Evolutionary conservation across 768 basidiomycete genomes (phyloP), one percentile per base, ranked within the genome.

Genomic region (Lactarius akahatsu): DNA sequence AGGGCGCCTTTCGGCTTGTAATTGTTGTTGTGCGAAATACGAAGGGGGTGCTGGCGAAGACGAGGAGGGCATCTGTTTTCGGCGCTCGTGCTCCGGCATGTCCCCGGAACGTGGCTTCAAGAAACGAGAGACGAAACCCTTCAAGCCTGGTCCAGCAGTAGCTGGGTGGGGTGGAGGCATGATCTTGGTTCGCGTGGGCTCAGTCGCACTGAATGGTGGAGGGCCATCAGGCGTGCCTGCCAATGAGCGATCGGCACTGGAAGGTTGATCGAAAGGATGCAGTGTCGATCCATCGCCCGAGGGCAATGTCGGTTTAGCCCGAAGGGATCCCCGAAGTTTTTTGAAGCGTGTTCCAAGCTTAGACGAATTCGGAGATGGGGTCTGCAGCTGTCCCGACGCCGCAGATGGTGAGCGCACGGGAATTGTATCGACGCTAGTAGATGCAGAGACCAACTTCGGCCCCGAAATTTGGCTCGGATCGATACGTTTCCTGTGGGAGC

Each of bases 101-200:
- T 74, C 73, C n/a, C 66, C 67, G 26, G 71, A 69, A n/a, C 74
- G 72, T 34, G 71, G 72, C 62, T 77, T 78, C 54, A 90, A 83
- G 74, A 93, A 90, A 36, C 89, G 85, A 34, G 90, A 85, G 84
- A 94, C 92, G 75, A 94, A 88, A 16, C 91, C 88, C 75, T 86
- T 90, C 30, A 93, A 72, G 26, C 90, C 88, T 40, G 91, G 91
- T 23, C 86, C 81, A 32, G 89, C 84, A 26, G 88, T 86, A 4
- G 89, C 84, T 70, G 89, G 86, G n/a, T 89, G 88, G 66, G 83
- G 85, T 2, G 85, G 76, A 36, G 84, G 75, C 23, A 84, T 76
- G 3, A 83, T 80, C 73, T 86, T 89, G 66, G 83, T 81, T 69
- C 85, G 80, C 28, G 76, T 77, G 20, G 78, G 71, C 58, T 90